Conservation (phyloP, 805 yeast species). For the Candida gorgasii region DNA sequence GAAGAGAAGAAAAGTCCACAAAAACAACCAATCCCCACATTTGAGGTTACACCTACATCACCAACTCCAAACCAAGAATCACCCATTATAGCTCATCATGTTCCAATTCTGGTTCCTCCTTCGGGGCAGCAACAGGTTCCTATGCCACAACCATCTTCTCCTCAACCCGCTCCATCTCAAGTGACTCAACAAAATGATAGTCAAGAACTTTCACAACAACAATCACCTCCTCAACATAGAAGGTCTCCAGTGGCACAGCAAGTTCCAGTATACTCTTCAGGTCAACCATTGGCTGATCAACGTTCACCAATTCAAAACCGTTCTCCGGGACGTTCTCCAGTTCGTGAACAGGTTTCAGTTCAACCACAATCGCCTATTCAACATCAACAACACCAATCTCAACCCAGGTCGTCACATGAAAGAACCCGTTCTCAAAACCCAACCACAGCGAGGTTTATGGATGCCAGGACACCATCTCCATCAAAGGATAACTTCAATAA, state of each 20-base stretch:
- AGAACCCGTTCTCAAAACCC: neutral
- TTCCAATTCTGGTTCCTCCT: conserved; percentile 1
- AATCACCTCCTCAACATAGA: conserved; percentile 1
- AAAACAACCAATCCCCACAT: conserved; percentile 12
- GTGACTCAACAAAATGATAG: too few species aligned
- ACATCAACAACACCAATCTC: neutral
- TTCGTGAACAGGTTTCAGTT: neutral
- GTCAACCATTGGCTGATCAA: neutral
- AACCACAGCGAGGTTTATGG: neutral
- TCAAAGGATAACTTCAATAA: neutral
- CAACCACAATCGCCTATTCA: neutral
- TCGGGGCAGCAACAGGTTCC: conserved; percentile 1
- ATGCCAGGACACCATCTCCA: conserved; percentile 5
- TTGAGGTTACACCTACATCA: conserved; percentile 13
- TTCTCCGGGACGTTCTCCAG: neutral
- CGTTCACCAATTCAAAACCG: neutral
- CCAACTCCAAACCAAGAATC: conserved; percentile 4
- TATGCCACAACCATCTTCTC: conserved; percentile 17
- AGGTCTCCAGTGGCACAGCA: neutral
- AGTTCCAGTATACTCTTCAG: neutral
- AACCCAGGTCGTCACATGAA: too few species aligned
- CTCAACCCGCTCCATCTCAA: conserved; percentile 8
- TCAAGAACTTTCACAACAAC: too few species aligned
- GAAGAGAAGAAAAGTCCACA: conserved; percentile 9
- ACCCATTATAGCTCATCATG: conserved; percentile 7